Conservation (phyloP, 257 asterid species). For the Paulownia fortunei region DNA sequence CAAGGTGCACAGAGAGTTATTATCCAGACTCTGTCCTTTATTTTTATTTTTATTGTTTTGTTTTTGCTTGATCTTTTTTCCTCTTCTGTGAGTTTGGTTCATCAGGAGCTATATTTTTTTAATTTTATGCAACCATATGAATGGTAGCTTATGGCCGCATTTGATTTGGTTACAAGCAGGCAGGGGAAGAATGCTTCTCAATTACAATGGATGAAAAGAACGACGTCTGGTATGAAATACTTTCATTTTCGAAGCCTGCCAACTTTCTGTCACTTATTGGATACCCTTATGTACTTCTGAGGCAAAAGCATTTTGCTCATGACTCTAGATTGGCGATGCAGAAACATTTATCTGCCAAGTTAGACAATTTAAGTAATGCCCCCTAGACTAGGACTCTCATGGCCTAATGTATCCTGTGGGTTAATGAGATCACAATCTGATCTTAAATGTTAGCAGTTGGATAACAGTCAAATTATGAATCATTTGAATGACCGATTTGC, state of each 20-base stretch:
- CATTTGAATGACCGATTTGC: background rate
- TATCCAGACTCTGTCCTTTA: background rate
- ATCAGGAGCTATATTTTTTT: background rate
- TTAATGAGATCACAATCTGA: background rate
- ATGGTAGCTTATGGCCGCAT: slow-evolving; percentile 4
- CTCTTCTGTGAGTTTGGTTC: background rate
- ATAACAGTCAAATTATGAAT: background rate
- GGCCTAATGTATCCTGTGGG: background rate
- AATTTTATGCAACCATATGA: background rate
- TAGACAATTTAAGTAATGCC: slow-evolving; percentile 14
- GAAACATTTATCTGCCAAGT: slow-evolving; percentile 58
- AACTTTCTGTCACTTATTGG: slow-evolving; percentile 68
- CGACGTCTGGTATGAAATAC: slow-evolving; percentile 93
- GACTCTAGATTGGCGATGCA: slow-evolving; percentile 73
- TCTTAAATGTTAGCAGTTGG: background rate
- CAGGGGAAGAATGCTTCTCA: slow-evolving; percentile 97
- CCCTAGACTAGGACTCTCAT: slow-evolving; percentile 13
- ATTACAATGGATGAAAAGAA: slow-evolving; percentile 83
- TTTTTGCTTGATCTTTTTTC: background rate
- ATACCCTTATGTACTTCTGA: slow-evolving; percentile 79
- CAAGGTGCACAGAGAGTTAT: background rate
- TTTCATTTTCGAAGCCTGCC: slow-evolving; percentile 89
- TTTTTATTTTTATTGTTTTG: background rate
- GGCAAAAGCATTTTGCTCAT: slow-evolving; percentile 82
- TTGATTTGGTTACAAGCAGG: slow-evolving; percentile 54